Base-by-base conservation (phyloP, 148 eudicot species). In the Arctostaphylos glauca region DNA sequence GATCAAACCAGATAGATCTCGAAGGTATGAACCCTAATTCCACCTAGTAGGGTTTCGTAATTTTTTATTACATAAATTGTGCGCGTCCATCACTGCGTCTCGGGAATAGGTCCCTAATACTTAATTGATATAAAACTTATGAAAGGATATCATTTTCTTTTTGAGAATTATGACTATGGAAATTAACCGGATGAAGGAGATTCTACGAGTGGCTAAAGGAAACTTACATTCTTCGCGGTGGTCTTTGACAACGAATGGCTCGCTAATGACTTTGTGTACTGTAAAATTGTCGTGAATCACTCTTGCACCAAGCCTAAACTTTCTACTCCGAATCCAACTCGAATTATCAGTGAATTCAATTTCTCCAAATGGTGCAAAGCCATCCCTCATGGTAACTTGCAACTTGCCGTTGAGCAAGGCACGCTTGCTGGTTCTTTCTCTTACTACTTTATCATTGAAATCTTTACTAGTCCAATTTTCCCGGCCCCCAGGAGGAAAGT, bases 331-430 rank as follows among this genome's bases (percentile, higher is more conserved):
- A 50, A 89, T 87, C 98, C 98, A 93, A 62, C 98, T 95, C 6
- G 97, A 93, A 43, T 95, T 95, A 19, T 95, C 98, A 0, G 98
- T 93, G 38, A 93, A 90, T 76, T 90, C 93, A 1, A 95, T 47
- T 0, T 92, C 94, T 2, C 92, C 94, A 2, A 95, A 14, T 0
- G 43, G 21, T 0, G 81, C 86, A 58, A 77, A 49, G 4, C 91
- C 86, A 41, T 87, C 90, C 73, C 84, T 89, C 81, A 95, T 79
- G 19, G 91, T 89, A 49, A 89, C 77, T 25, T 52, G 81, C 74
- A 88, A 10, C 0, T 94, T 95, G 31, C 93, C 95, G 1, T 91
- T 67, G 2, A 95, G 84, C 80, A 95, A 85, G 0, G 97, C 97
- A 14, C 94, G 84, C 71, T 86, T 93, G 2, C 97, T 94, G 1